These are phyloP conservation scores for Blastomyces silverae DNA, from an alignment of 2,329 filamentous ascomycete genomes.

Conservation along the genomic window DNA sequence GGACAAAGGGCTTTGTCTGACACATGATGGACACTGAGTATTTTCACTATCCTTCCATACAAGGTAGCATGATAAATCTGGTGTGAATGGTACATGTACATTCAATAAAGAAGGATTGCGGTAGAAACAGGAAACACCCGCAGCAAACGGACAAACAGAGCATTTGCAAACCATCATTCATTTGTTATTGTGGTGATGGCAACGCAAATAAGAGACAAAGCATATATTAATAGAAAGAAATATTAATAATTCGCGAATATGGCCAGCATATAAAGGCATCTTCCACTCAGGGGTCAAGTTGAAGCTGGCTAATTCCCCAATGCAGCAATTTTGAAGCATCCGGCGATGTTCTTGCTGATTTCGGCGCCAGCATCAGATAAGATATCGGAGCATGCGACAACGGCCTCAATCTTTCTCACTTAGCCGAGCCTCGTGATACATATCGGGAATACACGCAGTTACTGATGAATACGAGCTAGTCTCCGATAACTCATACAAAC, in stretches of 20 bases:
- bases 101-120: not conserved
- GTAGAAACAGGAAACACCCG: not conserved
- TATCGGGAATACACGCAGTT: not conserved
- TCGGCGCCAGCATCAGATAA: constrained; percentile 9
- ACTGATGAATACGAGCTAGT: not conserved
- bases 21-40: not conserved
- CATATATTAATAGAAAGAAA: not conserved
- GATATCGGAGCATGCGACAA: constrained; percentile 8
- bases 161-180: not conserved
- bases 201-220: not conserved
- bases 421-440: constrained; percentile 10
- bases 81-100: not conserved
- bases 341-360: not conserved
- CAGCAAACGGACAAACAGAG: not conserved
- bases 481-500: not conserved
- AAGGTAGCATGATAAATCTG: not conserved
- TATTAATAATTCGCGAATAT: no score
- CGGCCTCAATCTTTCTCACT: not conserved
- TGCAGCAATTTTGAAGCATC: not conserved
- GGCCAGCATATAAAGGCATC: not conserved
- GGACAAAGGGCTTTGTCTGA: not conserved
- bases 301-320: not conserved
- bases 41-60: not conserved
- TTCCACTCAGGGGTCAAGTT: not conserved
- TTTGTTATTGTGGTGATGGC: not conserved